phyloP scores from a whole-genome alignment of 805 yeast species.

The Wickerhamomyces chambardii region DNA sequence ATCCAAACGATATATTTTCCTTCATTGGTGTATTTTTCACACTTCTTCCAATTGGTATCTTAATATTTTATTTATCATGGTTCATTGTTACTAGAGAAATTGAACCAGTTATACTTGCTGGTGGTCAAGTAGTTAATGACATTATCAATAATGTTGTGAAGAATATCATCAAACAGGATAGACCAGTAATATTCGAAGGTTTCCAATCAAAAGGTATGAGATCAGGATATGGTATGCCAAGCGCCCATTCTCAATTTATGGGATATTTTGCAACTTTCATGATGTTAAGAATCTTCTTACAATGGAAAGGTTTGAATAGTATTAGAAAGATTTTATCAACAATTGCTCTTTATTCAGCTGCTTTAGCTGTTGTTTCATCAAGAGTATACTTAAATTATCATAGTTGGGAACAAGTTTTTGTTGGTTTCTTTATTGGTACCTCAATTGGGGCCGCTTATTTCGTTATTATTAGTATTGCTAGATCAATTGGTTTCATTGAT shows the following conservation, averaged over 20 bases:
- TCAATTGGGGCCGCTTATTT: conserved; percentile 53
- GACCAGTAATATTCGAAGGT: conserved; percentile 47
- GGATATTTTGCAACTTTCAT: conserved; percentile 67
- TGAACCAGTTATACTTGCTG: conserved; percentile 76
- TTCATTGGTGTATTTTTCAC: conserved; percentile 62
- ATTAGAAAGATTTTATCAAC: conserved; percentile 22
- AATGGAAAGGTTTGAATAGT: conserved; percentile 29
- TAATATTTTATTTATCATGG: conserved; percentile 79
- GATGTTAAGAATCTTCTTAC: conserved; percentile 30
- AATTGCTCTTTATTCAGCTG: conserved; percentile 16
- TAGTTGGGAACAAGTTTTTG: conserved; percentile 58
- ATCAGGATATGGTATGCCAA: conserved; percentile 90
- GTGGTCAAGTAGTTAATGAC: conserved; percentile 81
- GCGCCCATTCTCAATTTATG: conserved; percentile 95
- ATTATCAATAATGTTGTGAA: conserved; percentile 62
- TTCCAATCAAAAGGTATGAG: conserved; percentile 30
- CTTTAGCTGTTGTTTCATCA: conserved; percentile 48
- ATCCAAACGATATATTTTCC: conserved; percentile 55
- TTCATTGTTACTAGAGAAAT: conserved; percentile 75
- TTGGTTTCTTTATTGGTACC: conserved; percentile 62
- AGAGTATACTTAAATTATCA: conserved; percentile 79
- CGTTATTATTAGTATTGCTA: conserved; percentile 35
- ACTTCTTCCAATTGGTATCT: conserved; percentile 67
- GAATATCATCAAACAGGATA: conserved; percentile 51
- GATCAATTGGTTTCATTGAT: conserved; percentile 62